These are phyloP conservation scores for Calendula officinalis DNA, from an alignment of 129 eudicot genomes.

Conservation along the genomic window DNA sequence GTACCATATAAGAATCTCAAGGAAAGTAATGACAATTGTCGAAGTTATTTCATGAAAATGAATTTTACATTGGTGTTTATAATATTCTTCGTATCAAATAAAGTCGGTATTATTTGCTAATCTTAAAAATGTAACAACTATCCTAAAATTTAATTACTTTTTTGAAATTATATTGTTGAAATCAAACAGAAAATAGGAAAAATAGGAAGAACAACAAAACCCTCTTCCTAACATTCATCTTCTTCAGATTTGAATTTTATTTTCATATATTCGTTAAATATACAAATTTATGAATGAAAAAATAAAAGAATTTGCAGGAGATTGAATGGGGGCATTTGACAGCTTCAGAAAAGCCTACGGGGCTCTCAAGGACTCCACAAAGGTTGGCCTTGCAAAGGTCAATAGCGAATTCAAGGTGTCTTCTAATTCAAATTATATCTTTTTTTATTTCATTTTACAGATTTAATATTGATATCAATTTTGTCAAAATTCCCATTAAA, in stretches of 20 bases:
- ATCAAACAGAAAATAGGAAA: conserved; percentile 23
- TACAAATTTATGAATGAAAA: background rate
- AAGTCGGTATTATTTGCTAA: too few species aligned
- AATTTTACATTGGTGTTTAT: too few species aligned
- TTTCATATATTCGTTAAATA: background rate
- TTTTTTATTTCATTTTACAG: background rate
- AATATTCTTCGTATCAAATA: too few species aligned
- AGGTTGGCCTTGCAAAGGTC: conserved; percentile 59
- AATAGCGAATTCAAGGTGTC: conserved; percentile 59
- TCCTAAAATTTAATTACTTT: too few species aligned
- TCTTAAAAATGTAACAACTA: too few species aligned
- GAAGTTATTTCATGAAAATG: too few species aligned
- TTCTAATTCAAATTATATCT: background rate
- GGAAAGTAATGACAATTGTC: too few species aligned
- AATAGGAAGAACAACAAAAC: conserved; percentile 18
- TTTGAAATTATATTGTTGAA: background rate
- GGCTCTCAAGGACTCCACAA: conserved; percentile 67
- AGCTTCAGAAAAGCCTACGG: conserved; percentile 50
- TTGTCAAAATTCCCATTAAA: conserved; percentile 12
- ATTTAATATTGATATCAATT: background rate
- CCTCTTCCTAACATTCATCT: conserved; percentile 3
- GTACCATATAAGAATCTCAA: too few species aligned
- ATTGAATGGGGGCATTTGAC: conserved; percentile 25
- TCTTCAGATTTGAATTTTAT: conserved; percentile 12
- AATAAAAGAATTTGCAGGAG: conserved; percentile 8